Evolutionary conservation across 352 stramenopile genomes (phyloP).

Genomic region (Globisporangium irregulare): DNA sequence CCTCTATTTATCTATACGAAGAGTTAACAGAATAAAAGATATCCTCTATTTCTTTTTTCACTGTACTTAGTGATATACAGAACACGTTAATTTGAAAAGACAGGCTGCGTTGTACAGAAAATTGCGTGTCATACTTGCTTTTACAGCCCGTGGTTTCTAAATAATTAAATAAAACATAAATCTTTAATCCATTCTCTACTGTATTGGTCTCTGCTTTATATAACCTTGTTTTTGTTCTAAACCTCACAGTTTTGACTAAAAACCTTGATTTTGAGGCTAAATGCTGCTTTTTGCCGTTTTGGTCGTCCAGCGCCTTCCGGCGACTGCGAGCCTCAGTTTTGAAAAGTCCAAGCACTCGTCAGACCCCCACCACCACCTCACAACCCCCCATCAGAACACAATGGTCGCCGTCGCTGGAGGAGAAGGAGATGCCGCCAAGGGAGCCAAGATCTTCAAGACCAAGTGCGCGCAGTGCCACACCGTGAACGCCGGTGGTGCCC

Average conservation of each 20-base stretch:
- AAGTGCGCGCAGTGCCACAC: constrained; percentile 97
- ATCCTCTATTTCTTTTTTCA: no score
- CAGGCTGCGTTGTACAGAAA: no score
- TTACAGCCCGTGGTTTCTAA: no score
- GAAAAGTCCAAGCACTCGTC: constrained; percentile 37
- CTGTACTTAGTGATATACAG: no score
- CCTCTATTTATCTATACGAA: no score
- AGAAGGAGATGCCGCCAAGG: constrained; percentile 80
- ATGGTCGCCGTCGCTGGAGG: constrained; percentile 24
- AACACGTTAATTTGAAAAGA: no score
- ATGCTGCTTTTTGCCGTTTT: not conserved
- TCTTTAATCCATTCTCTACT: no score
- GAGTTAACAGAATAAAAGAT: no score
- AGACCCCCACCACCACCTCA: constrained; percentile 5
- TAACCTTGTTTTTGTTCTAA: no score
- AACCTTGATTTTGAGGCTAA: not conserved
- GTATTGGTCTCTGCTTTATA: no score
- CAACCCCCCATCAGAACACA: not conserved
- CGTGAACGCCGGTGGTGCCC: constrained; percentile 81
- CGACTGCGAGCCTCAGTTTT: constrained; percentile 31
- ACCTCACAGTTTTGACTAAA: not conserved
- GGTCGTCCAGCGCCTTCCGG: not conserved
- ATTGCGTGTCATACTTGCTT: no score
- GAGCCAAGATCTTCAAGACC: constrained; percentile 97
- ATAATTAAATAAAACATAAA: no score